These are phyloP conservation scores for Secale cereale DNA, from an alignment of 176 grass and related monocot species.

Conservation along the genomic window DNA sequence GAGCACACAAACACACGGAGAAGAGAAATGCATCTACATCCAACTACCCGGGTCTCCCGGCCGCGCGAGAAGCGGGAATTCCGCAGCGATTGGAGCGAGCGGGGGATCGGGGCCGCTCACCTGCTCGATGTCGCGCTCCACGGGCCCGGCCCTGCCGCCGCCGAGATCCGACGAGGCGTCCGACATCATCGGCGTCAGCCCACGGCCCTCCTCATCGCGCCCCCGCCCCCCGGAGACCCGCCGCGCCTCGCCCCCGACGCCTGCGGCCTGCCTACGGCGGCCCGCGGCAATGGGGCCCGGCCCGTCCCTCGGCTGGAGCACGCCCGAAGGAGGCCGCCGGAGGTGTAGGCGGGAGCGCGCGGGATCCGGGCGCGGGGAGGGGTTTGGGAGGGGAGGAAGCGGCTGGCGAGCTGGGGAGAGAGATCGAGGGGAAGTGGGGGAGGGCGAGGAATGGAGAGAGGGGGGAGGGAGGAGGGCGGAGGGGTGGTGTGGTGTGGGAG, in stretches of 20 bases:
- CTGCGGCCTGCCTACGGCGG: background rate
- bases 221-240: background rate
- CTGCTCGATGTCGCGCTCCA: conserved; percentile 87
- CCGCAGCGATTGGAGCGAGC: background rate
- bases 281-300: background rate
- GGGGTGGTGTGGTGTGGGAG: background rate
- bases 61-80: background rate
- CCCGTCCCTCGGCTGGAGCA: background rate
- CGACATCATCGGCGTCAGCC: conserved; percentile 47
- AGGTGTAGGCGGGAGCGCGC: background rate
- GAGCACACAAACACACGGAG: background rate
- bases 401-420: background rate
- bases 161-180: conserved; percentile 66
- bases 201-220: conserved; percentile 15
- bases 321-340: background rate
- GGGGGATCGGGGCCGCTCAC: conserved; percentile 5
- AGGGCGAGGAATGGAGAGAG: background rate
- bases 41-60: background rate
- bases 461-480: background rate
- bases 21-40: conserved; percentile 4
- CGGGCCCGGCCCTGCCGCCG: conserved; percentile 35
- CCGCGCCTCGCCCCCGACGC: background rate
- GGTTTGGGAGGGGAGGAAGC: background rate
- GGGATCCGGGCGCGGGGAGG: background rate
- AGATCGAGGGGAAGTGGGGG: background rate